Base-by-base conservation (phyloP, 352 stramenopile genomes). In the Phytopythium cucurbitacearum region DNA sequence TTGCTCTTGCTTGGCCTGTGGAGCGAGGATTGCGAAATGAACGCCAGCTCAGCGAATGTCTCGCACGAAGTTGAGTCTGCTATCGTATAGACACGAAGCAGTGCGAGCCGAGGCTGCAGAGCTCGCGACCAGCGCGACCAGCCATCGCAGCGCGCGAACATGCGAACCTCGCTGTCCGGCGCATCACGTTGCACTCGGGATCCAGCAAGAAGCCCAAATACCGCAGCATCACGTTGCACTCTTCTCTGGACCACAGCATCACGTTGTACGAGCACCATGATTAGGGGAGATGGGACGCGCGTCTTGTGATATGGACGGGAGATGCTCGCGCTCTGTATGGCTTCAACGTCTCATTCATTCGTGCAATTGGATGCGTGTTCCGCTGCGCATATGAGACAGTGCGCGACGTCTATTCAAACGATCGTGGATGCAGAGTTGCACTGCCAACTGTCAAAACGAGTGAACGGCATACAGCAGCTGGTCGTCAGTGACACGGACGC, bases 151-250 rank as follows among this genome's bases (percentile, higher is more conserved):
- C 21, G 21, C 21, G 21, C 21, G 21, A 28, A 28, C 21, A 28
- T 28, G 21, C 21, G 21, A 28, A 28, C 1, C 2, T 28, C 21
- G 21, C 21, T 28, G 21, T 15, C 12, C 15, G 21, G 42, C 42
- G 42, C 42, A 48, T 48, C 42, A 48, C 42, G 42, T 35, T 48
- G 43, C 43, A 48, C 43, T 48, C 43, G 43, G 35, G n/a, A 28
- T 28, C 21, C 21, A 28, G 21, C 21, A 28, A 28, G 21, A 28
- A 28, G 21, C 21, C 21, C 16, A 34, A 11, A 16, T 48, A 48
- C 43, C 43, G 43, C 43, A 48, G 43, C 43, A 48, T 48, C 43
- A 48, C 43, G 43, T 48, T 48, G 43, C 21, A 48, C 43, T 48
- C 43, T 11, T 11, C 15, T 15, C 43, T 7, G 35, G 43, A 48